Percentiles rank a stretch among this genome's conserved stretches.
These are phyloP conservation scores for Colletotrichum nymphaeae DNA, from an alignment of 2,329 filamentous ascomycete genomes.

Conservation along the genomic window DNA sequence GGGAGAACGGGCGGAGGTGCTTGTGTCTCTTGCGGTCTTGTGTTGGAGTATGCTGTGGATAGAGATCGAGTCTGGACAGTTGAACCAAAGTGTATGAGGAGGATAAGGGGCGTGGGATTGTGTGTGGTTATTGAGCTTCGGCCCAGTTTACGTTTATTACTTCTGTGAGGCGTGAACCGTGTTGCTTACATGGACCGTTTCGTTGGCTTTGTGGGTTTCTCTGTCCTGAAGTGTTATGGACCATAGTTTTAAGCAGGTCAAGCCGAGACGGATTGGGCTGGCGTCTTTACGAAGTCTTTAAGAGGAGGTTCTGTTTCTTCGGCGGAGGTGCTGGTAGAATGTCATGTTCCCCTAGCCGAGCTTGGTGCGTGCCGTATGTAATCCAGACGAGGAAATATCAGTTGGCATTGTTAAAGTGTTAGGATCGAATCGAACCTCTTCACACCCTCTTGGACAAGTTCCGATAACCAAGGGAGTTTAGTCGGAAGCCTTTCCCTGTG, in stretches of 20 bases:
- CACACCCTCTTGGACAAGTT: background rate
- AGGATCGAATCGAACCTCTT: background rate
- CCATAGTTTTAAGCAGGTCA: too few relatives aligned
- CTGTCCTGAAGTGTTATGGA: background rate
- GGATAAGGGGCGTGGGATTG: too few relatives aligned
- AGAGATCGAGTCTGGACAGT: too few relatives aligned
- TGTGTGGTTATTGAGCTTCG: too few relatives aligned
- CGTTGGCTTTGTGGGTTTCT: background rate
- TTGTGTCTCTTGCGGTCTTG: too few relatives aligned
- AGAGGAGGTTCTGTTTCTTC: background rate
- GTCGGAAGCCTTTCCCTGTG: too few relatives aligned
- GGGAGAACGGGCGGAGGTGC: too few relatives aligned
- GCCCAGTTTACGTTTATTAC: too few relatives aligned
- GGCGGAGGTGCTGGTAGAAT: background rate
- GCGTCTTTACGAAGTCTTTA: background rate
- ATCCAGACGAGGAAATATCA: background rate
- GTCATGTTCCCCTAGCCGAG: background rate
- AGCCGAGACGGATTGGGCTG: background rate
- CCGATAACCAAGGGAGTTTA: background rate
- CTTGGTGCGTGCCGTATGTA: background rate
- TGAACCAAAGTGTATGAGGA: too few relatives aligned
- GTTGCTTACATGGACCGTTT: too few relatives aligned
- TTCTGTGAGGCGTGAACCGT: too few relatives aligned
- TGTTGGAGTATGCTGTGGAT: too few relatives aligned
- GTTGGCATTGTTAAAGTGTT: background rate